Base-by-base conservation (phyloP, 371 early-diverging fungal genomes). In the Basidiobolus meristosporus region DNA sequence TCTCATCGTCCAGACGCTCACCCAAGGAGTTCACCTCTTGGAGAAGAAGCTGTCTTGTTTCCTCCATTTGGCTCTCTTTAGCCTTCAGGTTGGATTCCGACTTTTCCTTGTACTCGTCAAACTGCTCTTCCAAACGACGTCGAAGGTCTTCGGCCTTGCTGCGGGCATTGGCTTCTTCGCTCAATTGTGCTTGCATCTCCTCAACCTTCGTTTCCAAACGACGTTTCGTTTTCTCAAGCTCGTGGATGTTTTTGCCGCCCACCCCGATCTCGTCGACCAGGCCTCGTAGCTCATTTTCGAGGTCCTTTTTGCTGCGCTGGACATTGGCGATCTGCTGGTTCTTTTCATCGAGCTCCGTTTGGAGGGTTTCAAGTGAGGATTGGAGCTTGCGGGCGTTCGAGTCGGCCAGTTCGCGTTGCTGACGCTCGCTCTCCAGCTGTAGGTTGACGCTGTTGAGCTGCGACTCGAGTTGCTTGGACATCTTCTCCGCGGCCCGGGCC, bases 221-320 rank as follows among this genome's bases (percentile, higher is more conserved):
- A 10, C 70, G 64, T 43, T 70, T 68, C 5, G 62, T 41, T 42
- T 73, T 72, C 45, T 82, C 77, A 21, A 83, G 63, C 36, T 82
- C 82, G 43, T 81, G 79, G 9, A 71, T 50, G 42, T 73, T 79
- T 48, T 68, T 64, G 23, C 82, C 80, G 14, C 73, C 79, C 35
- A 77, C 79, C 28, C 82, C 83, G 36, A 83, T 72, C 46, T 83
- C 80, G 46, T 77, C 66, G 42, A 80, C 71, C n/a, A 85, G 52
- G 17, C 61, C 56, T 19, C 72, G 64, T 18, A 84, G 64, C 44
- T 78, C 82, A 31, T 56, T 50, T 43, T 83, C 85, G 4, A 82
- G 59, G 38, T 76, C 77, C 17, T 52, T 47, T 56, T 83, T 82
- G 47, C 62, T 56, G 36, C 71, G 67, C 39, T 66, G 62, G 14